Base-by-base conservation (phyloP, 352 stramenopile genomes). In the Phytophthora agathidicida region DNA sequence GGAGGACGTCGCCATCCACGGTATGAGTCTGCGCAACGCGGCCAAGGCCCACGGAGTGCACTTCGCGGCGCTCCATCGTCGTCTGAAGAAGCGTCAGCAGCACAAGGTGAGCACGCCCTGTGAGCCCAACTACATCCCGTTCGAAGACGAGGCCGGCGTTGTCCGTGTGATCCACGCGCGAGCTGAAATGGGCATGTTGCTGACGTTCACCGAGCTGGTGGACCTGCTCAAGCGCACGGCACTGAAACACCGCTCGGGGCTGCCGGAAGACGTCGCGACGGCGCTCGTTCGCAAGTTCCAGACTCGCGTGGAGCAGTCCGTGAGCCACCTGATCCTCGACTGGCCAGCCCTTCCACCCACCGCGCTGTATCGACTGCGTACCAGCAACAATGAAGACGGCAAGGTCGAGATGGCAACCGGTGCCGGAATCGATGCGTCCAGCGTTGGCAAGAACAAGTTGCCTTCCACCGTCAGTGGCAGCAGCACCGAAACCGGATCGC, bases 111-210 rank as follows among this genome's bases (percentile, higher is more conserved):
- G 52, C 16, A 36, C 71, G 23, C 64, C 69, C 1, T 72, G 62
- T 26, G 70, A 83, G 5, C 74, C 84, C 41, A 72, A 80, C 17
- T 91, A 89, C 43, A 84, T 89, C 19, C 71, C 76, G 7, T 82
- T 83, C 10, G 81, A 89, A 39, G 84, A 93, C 52, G 81, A 88
- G 62, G 72, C 75, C 24, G 80, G 80, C 0, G 68, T 91, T 13
- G 71, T 93, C 26, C 77, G 81, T 28, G 83, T 93, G 6, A 83
- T 91, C 23, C 72, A 84, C 31, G 75, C 84, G 5, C 80, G 80
- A 7, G 81, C 81, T 8, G 77, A 89, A n/a, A 68, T 91, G 20
- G 81, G 84, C 10, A 65, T 93, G 8, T 49, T 89, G 23, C 83
- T 91, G 76, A 83, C 60, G 7, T 89, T 86, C 38, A 80, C 80